Conservation (phyloP, 768 basidiomycete species). For the Mycena belliarum region DNA sequence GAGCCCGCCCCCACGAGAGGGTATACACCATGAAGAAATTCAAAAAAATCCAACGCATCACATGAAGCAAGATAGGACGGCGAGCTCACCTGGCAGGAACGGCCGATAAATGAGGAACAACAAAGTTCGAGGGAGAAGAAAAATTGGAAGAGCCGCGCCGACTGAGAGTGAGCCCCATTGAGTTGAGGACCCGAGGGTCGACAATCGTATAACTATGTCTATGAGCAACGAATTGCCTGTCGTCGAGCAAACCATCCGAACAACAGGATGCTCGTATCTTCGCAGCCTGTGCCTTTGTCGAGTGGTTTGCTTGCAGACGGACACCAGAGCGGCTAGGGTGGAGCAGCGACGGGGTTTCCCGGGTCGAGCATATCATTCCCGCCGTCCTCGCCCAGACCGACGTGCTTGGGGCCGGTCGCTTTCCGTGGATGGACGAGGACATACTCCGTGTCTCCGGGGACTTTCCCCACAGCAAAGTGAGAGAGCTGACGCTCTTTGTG, state of each 20-base stretch:
- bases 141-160: slow-evolving; percentile 57
- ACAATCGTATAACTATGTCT: slow-evolving; percentile 88
- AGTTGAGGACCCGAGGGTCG: slow-evolving; percentile 59
- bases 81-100: slow-evolving; percentile 20
- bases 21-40: slow-evolving; percentile 95
- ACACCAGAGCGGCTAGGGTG: slow-evolving; percentile 62
- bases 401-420: slow-evolving; percentile 75
- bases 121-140: slow-evolving; percentile 55
- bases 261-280: slow-evolving; percentile 76
- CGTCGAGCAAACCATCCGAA: slow-evolving; percentile 42
- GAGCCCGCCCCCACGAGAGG: slow-evolving; percentile 64
- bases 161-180: slow-evolving; percentile 92
- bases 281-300: slow-evolving; percentile 52
- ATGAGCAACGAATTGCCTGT: slow-evolving; percentile 71
- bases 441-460: slow-evolving; percentile 87
- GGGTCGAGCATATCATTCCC: slow-evolving; percentile 44
- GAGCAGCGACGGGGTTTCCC: slow-evolving; percentile 36
- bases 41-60: slow-evolving; percentile 68
- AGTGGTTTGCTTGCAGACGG: slow-evolving; percentile 35
- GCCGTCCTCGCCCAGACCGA: slow-evolving; percentile 57
- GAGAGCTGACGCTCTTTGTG: slow-evolving; percentile 58
- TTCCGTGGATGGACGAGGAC: slow-evolving; percentile 60
- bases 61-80: slow-evolving; percentile 25
- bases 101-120: slow-evolving; percentile 39
- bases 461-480: slow-evolving; percentile 82